Percentiles rank a stretch among this genome's conserved stretches.
These are phyloP conservation scores for Croton setiger DNA, from an alignment of 441 rosid species.

Conservation along the genomic window DNA sequence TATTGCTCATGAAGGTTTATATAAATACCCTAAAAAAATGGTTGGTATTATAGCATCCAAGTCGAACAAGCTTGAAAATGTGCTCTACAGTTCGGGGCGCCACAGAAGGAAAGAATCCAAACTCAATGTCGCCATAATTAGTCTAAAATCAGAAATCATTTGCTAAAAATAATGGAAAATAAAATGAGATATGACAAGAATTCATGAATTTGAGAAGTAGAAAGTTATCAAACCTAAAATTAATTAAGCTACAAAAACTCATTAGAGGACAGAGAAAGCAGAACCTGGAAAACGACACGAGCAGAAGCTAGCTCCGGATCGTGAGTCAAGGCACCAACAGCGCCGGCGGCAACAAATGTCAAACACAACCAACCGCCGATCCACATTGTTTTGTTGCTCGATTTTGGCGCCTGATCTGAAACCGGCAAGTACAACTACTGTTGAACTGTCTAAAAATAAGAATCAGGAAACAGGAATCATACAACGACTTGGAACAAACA, in stretches of 20 bases:
- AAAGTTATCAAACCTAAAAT: neutral
- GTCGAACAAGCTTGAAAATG: slow-evolving; percentile 87
- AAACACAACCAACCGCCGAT: slow-evolving; percentile 25
- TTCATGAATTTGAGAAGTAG: neutral
- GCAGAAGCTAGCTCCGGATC: slow-evolving; percentile 70
- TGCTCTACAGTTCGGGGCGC: slow-evolving; percentile 86
- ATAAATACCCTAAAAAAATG: slow-evolving; percentile 80
- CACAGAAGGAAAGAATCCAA: slow-evolving; percentile 76
- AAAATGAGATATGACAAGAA: neutral
- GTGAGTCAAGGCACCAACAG: slow-evolving; percentile 29
- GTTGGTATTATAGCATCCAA: slow-evolving; percentile 84
- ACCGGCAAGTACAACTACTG: neutral
- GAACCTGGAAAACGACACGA: slow-evolving; percentile 90
- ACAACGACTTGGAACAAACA: neutral
- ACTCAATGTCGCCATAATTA: slow-evolving; percentile 84
- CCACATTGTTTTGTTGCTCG: slow-evolving; percentile 19
- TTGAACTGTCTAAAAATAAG: too few species aligned
- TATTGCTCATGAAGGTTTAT: neutral
- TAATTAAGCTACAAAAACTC: neutral
- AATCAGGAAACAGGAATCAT: neutral
- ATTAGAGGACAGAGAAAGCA: neutral
- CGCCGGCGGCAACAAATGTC: slow-evolving; percentile 18
- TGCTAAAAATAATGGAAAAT: neutral
- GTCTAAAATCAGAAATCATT: slow-evolving; percentile 41
- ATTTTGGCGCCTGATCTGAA: slow-evolving; percentile 30